Conservation (phyloP, 805 yeast species). For the Saturnispora saitoi region DNA sequence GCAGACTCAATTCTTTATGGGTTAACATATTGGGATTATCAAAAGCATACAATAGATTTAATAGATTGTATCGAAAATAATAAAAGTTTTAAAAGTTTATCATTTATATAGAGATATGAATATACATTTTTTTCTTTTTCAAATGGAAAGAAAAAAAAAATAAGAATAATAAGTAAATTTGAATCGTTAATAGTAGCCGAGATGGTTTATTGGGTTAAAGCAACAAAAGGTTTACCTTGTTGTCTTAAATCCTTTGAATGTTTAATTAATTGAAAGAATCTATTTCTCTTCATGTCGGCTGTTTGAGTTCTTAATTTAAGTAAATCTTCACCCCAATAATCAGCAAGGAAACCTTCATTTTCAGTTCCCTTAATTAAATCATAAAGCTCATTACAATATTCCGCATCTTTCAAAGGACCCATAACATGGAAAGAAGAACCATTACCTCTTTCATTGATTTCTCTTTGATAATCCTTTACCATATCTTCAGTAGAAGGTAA, state of each 20-base stretch:
- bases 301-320: constrained; percentile 20
- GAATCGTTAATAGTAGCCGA: background rate
- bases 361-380: constrained; percentile 30
- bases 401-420: constrained; percentile 48
- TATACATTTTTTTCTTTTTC: background rate
- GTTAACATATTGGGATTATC: constrained; percentile 41
- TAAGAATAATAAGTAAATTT: background rate
- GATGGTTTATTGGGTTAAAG: constrained; percentile 5
- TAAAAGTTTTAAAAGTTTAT: background rate
- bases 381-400: constrained; percentile 43
- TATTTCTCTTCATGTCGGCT: constrained; percentile 22
- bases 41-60: constrained; percentile 15
- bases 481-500: constrained; percentile 34
- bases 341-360: constrained; percentile 27
- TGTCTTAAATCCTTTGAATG: constrained; percentile 23
- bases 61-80: background rate
- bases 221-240: constrained; percentile 20
- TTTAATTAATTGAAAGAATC: constrained; percentile 22
- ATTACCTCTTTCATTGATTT: constrained; percentile 36
- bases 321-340: constrained; percentile 24
- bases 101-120: background rate
- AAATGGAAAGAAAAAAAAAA: background rate
- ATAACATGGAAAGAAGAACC: constrained; percentile 45
- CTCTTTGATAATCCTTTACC: constrained; percentile 26
- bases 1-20: constrained; percentile 61